These are phyloP conservation scores for Fusarium sublunatum DNA, from an alignment of 2,329 filamentous ascomycete genomes.

Conservation along the genomic window DNA sequence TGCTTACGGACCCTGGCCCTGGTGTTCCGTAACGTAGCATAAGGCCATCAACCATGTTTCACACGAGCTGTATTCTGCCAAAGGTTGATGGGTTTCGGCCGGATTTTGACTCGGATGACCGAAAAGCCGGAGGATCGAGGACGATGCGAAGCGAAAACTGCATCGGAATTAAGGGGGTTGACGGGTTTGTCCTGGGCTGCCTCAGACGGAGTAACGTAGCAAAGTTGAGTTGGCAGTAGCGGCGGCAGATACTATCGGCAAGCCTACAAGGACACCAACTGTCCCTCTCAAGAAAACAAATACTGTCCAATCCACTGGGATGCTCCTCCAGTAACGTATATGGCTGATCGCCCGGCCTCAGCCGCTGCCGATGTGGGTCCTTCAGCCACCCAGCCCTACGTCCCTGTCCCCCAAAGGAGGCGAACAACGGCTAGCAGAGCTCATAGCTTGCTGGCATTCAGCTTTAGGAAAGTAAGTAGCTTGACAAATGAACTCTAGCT, in stretches of 20 bases:
- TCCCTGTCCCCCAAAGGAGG: slow-evolving; percentile 4
- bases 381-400: slow-evolving; percentile 32
- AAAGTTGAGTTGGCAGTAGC: neutral
- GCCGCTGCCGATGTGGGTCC: slow-evolving; percentile 32
- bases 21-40: slow-evolving; percentile 34
- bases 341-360: slow-evolving; percentile 33
- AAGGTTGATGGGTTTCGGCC: neutral
- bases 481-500: neutral
- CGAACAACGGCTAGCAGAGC: slow-evolving; percentile 1
- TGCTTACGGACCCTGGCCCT: neutral
- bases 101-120: neutral
- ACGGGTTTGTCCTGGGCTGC: neutral
- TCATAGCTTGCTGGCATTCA: slow-evolving; percentile 2
- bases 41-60: slow-evolving; percentile 1
- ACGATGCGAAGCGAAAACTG: slow-evolving; percentile 6
- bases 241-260: neutral
- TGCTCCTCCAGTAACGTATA: slow-evolving; percentile 9
- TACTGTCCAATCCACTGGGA: neutral
- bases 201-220: neutral
- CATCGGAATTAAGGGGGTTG: neutral
- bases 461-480: neutral
- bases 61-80: neutral
- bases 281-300: neutral
- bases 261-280: neutral
- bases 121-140: slow-evolving; percentile 5